A percentile compares a stretch with the other conserved stretches of the same genome.
Evolutionary conservation across 2,329 filamentous ascomycete genomes (phyloP).

Genomic region (Cladorrhinum sp.): DNA sequence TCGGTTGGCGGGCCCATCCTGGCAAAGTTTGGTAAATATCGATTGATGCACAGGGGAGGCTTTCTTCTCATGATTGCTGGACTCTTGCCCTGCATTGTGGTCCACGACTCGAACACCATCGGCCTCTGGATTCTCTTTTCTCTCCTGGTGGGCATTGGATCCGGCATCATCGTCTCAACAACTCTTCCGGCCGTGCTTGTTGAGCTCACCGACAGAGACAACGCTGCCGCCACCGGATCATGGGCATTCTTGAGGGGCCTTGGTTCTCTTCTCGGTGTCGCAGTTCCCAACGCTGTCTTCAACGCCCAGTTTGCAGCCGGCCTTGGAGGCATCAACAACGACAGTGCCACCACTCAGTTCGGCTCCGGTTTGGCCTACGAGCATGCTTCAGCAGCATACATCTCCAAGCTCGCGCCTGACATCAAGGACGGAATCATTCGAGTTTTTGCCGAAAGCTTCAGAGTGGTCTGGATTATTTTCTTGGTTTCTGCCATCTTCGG

Average conservation of each 20-base stretch:
- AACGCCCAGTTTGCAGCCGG: constrained; percentile 22
- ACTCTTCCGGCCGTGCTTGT: constrained; percentile 41
- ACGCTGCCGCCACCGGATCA: constrained; percentile 36
- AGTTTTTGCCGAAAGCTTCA: constrained; percentile 17
- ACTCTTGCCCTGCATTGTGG: constrained; percentile 36
- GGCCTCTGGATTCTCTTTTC: constrained; percentile 39
- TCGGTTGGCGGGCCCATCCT: constrained; percentile 30
- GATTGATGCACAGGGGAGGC: constrained; percentile 30
- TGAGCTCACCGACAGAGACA: constrained; percentile 33
- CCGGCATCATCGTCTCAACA: constrained; percentile 40
- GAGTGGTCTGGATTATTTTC: constrained; percentile 23
- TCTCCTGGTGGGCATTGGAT: constrained; percentile 38
- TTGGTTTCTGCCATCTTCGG: constrained; percentile 19
- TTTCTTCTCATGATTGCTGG: constrained; percentile 35
- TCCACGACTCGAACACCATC: constrained; percentile 31
- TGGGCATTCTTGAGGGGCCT: constrained; percentile 42
- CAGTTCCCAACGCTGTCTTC: constrained; percentile 40
- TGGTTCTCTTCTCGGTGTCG: constrained; percentile 41
- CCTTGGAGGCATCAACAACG: constrained; percentile 6
- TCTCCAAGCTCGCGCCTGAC: constrained; percentile 2
- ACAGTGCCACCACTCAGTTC: constrained; percentile 4
- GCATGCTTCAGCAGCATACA: constrained; percentile 22
- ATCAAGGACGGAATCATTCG: constrained; percentile 10
- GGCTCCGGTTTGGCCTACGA: constrained; percentile 24
- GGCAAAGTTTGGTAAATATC: constrained; percentile 45